Evolutionary conservation across 2,329 filamentous ascomycete genomes (phyloP), one percentile per base, ranked within the genome.

Genomic region (Diaporthe longicolla): DNA sequence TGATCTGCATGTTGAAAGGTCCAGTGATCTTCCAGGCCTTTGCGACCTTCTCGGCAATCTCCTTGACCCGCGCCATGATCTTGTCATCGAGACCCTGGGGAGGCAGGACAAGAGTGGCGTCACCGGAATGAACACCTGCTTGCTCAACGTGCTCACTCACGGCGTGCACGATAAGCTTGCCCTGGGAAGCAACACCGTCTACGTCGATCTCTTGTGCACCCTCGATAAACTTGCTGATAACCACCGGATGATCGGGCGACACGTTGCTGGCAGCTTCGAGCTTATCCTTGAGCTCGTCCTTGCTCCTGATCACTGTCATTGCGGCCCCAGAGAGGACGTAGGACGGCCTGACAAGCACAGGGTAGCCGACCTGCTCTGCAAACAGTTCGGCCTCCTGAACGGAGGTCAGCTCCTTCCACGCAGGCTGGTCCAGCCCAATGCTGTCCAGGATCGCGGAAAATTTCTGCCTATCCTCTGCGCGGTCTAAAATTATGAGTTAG

Each of bases 1-100:
- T 98, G 85, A 99, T 97, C 83, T 99, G 97, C 96, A 99, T 98
- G 90, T 99, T 99, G 91, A 98, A 99, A 74, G 97, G 97, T 72
- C 97, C 97, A 26, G 95, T 98, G 83, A 98, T 98, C 81, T 90
- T 95, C 95, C 96, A 98, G 63, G 97, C 97, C 85, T 97, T 94
- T 78, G 97, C 97, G 70, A 99, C 95, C 90, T 98, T 98, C 84
- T 95, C 85, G 21, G 97, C 96, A 79, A 99, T 98, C 79, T 94
- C 94, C 91, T 98, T 98, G 81, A 98, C 91, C 75, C 97, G 94
- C 77, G 90, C 91, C 90, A 98, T 93, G 77, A 93, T 93, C 73
- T 85, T 85, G 78, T 93, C 87, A 77, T 97, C 94, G 32, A 98
- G 91, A 82, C 90, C 93, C 76, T 88, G 91, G 6, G 97, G 97